phyloP scores from a whole-genome alignment of 495 filamentous ascomycete species.

The Trichoderma orchidacearum region DNA sequence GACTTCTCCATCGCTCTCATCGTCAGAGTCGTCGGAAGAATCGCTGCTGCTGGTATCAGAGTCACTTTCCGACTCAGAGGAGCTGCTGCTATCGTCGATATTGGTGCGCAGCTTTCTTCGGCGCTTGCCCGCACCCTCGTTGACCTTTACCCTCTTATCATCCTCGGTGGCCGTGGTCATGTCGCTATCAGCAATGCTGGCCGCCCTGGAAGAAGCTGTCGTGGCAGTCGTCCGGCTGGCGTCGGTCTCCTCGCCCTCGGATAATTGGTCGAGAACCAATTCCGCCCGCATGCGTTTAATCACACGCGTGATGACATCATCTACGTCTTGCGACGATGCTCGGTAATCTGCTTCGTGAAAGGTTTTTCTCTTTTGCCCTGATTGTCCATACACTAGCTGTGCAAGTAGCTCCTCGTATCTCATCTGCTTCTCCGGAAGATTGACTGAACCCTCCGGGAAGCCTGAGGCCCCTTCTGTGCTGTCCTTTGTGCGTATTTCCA shows the following conservation, averaged over 20 bases:
- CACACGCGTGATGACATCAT: conserved; percentile 25
- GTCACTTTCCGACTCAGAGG: conserved; percentile 7
- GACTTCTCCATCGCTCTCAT: conserved; percentile 8
- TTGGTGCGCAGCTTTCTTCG: conserved; percentile 16
- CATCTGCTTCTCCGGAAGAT: conserved; percentile 27
- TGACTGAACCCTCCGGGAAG: conserved; percentile 25
- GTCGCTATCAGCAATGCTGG: not conserved
- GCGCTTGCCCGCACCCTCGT: not conserved
- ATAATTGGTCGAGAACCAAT: conserved; percentile 29
- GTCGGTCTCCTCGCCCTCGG: conserved; percentile 22
- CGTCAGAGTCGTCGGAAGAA: not conserved
- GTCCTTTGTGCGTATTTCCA: conserved; percentile 36
- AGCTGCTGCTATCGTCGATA: conserved; percentile 14
- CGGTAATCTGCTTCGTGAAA: conserved; percentile 35
- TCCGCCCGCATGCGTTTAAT: conserved; percentile 37
- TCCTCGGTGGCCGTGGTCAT: conserved; percentile 7
- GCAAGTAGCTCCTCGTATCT: conserved; percentile 44
- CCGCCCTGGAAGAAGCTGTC: conserved; percentile 11
- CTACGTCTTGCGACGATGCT: conserved; percentile 24
- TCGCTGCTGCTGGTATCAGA: conserved; percentile 2
- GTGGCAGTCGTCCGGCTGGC: conserved; percentile 15
- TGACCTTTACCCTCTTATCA: not conserved
- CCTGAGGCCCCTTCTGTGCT: conserved; percentile 28
- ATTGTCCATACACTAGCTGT: conserved; percentile 20
- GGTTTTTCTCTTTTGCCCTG: conserved; percentile 19